Evolutionary conservation across 2,329 filamentous ascomycete genomes (phyloP).

Genomic region (Knufia petricola): DNA sequence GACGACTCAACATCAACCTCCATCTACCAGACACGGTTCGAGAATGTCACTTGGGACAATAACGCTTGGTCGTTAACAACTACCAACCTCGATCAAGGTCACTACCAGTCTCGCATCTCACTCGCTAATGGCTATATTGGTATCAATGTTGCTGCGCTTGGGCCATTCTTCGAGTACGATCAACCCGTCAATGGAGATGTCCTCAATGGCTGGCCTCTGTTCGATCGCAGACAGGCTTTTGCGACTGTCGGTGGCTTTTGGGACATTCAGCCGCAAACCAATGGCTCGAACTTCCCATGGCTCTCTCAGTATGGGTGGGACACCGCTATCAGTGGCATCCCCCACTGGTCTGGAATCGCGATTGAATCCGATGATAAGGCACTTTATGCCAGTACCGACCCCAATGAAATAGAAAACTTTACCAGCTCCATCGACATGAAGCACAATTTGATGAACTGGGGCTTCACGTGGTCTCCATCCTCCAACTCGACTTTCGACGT

Average conservation of each 20-base stretch:
- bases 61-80: slow-evolving; percentile 48
- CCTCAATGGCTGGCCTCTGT: slow-evolving; percentile 60
- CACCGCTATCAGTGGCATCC: slow-evolving; percentile 60
- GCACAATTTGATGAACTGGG: slow-evolving; percentile 54
- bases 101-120: slow-evolving; percentile 52
- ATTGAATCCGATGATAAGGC: slow-evolving; percentile 46
- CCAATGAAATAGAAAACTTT: slow-evolving; percentile 51
- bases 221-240: slow-evolving; percentile 53
- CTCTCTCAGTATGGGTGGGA: slow-evolving; percentile 60
- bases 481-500: slow-evolving; percentile 45
- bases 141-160: slow-evolving; percentile 53
- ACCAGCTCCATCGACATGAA: slow-evolving; percentile 52
- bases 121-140: slow-evolving; percentile 57
- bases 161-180: slow-evolving; percentile 55
- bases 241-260: slow-evolving; percentile 60
- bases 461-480: slow-evolving; percentile 55
- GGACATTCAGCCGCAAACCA: slow-evolving; percentile 49
- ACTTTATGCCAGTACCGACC: slow-evolving; percentile 52
- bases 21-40: slow-evolving; percentile 41
- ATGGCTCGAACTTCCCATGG: slow-evolving; percentile 58
- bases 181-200: slow-evolving; percentile 40
- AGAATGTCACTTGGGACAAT: slow-evolving; percentile 50
- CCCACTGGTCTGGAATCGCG: slow-evolving; percentile 55
- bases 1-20: slow-evolving; percentile 8
- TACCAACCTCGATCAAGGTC: slow-evolving; percentile 45